A percentile compares a stretch with the other conserved stretches of the same genome.
These are phyloP conservation scores for Cyberlindnera lachancei DNA, from an alignment of 805 yeast species.

Conservation along the genomic window DNA sequence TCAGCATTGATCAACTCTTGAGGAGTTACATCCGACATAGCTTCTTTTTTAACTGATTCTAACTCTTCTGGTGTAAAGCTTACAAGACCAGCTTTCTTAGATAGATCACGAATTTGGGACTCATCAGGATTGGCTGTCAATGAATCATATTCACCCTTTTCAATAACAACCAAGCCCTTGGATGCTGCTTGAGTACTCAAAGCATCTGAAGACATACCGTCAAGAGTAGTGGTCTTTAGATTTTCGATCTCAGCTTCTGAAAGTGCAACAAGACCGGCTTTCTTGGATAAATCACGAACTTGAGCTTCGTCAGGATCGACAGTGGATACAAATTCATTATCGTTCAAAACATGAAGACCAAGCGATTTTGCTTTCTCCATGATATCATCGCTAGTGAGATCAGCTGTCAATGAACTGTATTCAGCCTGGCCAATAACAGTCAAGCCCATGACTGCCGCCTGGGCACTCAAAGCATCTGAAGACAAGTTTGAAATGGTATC, in stretches of 20 bases:
- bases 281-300: conserved; percentile 12
- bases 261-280: conserved; percentile 13
- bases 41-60: conserved; percentile 3
- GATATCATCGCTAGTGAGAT: no score
- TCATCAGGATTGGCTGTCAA: conserved; percentile 8
- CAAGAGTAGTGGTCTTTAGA: no score
- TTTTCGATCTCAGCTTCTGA: no score
- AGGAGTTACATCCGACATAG: conserved; percentile 4
- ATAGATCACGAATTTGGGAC: conserved; percentile 13
- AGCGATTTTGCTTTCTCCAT: no score
- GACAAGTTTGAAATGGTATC: no score
- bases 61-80: conserved; percentile 6
- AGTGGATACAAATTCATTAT: conserved; percentile 9
- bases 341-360: conserved; percentile 12
- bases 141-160: conserved; percentile 12
- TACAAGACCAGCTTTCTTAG: conserved; percentile 14
- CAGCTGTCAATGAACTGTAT: no score
- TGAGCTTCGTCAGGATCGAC: conserved; percentile 11
- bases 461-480: no score
- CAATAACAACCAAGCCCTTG: conserved; percentile 8
- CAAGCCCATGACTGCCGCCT: no score
- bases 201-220: no score
- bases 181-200: no score
- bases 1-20: conserved; percentile 7
- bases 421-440: no score